Percentiles rank a stretch among this genome's conserved stretches.
These are phyloP conservation scores for Xylariales sp. DNA, from an alignment of 2,329 filamentous ascomycete genomes.

Conservation along the genomic window DNA sequence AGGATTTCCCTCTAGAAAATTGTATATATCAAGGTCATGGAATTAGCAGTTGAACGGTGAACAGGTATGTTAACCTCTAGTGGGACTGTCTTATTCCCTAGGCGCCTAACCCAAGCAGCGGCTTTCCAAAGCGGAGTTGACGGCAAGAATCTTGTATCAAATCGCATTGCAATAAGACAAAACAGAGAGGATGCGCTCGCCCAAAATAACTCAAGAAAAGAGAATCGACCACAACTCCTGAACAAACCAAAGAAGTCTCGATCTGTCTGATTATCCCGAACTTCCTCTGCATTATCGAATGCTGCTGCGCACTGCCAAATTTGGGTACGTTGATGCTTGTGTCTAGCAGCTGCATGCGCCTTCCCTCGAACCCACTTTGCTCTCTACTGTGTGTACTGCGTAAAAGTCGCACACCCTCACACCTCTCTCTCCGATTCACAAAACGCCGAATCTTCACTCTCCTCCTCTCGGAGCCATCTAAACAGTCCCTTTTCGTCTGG, in stretches of 20 bases:
- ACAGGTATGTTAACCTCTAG: not conserved
- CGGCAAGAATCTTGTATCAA: constrained; percentile 8
- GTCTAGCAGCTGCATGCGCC: constrained; percentile 5
- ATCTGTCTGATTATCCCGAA: too few relatives aligned
- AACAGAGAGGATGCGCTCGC: not conserved
- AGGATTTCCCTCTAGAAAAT: too few relatives aligned
- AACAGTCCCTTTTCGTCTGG: constrained; percentile 19
- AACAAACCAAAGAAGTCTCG: too few relatives aligned
- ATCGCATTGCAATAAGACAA: not conserved
- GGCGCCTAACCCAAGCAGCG: constrained; percentile 7
- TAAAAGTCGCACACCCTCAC: constrained; percentile 27
- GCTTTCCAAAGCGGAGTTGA: constrained; percentile 3
- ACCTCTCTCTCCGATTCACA: constrained; percentile 28
- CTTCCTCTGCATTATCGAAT: too few relatives aligned
- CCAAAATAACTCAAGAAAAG: not conserved
- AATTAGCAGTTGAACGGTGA: not conserved
- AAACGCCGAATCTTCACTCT: constrained; percentile 13
- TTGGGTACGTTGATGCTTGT: not conserved
- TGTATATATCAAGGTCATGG: too few relatives aligned
- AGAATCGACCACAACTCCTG: too few relatives aligned
- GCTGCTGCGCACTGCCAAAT: not conserved
- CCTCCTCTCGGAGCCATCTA: constrained; percentile 19
- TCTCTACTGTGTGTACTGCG: not conserved
- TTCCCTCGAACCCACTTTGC: constrained; percentile 1
- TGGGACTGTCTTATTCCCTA: constrained; percentile 1